A percentile compares a stretch with the other conserved stretches of the same genome.
Conservation (phyloP, 331 rosid genomes). For the Erythrophleum ivorense region DNA sequence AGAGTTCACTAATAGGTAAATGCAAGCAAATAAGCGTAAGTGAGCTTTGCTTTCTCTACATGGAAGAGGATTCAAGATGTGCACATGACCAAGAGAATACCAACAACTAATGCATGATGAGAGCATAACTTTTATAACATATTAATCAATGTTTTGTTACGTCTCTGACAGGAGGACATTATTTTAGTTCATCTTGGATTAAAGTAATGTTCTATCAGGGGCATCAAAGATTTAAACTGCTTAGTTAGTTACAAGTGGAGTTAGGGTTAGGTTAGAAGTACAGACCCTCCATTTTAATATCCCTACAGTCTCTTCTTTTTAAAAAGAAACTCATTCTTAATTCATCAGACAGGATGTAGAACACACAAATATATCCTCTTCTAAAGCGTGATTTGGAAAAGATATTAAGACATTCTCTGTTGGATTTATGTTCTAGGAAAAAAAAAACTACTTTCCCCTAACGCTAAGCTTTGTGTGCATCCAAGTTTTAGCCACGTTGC, state of each 20-base stretch:
- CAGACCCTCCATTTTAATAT: neutral
- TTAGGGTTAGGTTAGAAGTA: constrained; percentile 37
- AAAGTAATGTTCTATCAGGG: constrained; percentile 1
- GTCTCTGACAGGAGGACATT: neutral
- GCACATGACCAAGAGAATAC: constrained; percentile 6
- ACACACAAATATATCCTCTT: neutral
- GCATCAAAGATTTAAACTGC: neutral
- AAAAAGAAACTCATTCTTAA: constrained; percentile 7
- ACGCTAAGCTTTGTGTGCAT: constrained; percentile 5
- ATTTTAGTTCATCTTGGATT: constrained; percentile 24
- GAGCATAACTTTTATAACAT: neutral
- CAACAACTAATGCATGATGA: neutral
- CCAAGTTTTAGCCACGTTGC: constrained; percentile 9
- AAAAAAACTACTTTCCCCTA: constrained; percentile 20
- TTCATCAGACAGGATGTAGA: constrained; percentile 10
- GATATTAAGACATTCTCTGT: neutral
- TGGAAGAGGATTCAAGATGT: neutral
- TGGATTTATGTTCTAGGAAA: constrained; percentile 16
- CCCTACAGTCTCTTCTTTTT: neutral
- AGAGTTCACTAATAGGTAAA: no score
- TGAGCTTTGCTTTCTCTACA: neutral
- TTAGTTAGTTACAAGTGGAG: constrained; percentile 40
- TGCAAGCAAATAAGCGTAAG: no score
- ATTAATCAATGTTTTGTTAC: neutral
- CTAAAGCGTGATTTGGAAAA: neutral